Conservation (phyloP, 1,284 basidiomycete genomes). For the Puccinia sorghi region DNA sequence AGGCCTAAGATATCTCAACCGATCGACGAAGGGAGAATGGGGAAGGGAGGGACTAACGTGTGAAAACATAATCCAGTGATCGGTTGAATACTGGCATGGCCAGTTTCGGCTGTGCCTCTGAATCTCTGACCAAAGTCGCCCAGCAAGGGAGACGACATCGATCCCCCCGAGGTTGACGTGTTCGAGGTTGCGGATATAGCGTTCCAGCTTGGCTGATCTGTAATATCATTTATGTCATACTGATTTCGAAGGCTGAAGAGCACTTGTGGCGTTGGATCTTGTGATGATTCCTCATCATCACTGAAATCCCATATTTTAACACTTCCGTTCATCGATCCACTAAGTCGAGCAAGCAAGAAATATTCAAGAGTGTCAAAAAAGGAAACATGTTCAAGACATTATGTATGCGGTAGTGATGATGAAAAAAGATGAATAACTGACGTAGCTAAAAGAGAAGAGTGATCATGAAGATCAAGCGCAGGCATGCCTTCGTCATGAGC, state of each 20-base stretch:
- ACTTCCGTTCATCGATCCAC: constrained; percentile 44
- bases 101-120: neutral
- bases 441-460: constrained; percentile 82
- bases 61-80: constrained; percentile 44
- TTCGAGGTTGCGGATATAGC: neutral
- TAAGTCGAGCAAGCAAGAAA: neutral
- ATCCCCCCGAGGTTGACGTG: neutral
- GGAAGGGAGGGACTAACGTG: constrained; percentile 27
- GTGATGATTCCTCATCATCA: neutral
- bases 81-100: neutral
- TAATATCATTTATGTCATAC: neutral
- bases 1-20: neutral
- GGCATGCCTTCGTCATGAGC: constrained; percentile 73
- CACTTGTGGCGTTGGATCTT: neutral
- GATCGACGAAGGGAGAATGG: neutral
- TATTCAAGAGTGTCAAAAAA: neutral
- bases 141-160: neutral
- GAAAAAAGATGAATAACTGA: constrained; percentile 62
- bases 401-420: neutral
- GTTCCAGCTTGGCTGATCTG: neutral
- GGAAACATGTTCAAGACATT: neutral
- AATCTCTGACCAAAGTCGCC: neutral
- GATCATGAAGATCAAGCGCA: constrained; percentile 82
- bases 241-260: neutral
- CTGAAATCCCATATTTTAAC: constrained; percentile 45